A percentile compares a stretch with the other conserved stretches of the same genome.
phyloP scores from a whole-genome alignment of 352 stramenopile species.

The Plasmopara viticola region DNA sequence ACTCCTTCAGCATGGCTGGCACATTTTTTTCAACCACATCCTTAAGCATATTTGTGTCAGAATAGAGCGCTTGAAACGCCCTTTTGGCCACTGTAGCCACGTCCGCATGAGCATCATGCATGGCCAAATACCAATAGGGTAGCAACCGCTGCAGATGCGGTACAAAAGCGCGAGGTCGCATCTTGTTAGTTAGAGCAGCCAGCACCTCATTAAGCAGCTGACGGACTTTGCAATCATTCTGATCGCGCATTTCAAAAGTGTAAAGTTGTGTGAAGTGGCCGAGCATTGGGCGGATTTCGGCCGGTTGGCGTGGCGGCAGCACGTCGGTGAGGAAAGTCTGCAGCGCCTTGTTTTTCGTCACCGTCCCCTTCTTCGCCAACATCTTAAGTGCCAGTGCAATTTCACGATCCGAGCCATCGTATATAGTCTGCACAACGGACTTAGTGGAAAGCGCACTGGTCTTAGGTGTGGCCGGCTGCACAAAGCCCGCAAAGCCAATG shows the following conservation, averaged over 20 bases:
- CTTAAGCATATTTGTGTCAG: constrained; percentile 24
- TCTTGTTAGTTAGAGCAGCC: constrained; percentile 43
- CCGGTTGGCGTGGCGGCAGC: constrained; percentile 47
- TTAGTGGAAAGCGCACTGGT: constrained; percentile 10
- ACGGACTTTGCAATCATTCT: constrained; percentile 79
- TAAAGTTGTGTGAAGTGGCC: constrained; percentile 77
- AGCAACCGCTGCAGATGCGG: constrained; percentile 63
- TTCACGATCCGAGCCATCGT: constrained; percentile 73
- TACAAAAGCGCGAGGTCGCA: constrained; percentile 63
- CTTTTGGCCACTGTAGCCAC: constrained; percentile 39
- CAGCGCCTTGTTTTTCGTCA: constrained; percentile 81
- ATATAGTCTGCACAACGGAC: constrained; percentile 43
- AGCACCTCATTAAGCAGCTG: constrained; percentile 74
- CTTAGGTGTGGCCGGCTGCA: constrained; percentile 17
- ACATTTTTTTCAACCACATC: constrained; percentile 39
- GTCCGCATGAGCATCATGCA: constrained; percentile 68
- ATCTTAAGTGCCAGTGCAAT: constrained; percentile 79
- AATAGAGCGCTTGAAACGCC: constrained; percentile 51
- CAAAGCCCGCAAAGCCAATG: constrained; percentile 73
- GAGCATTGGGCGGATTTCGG: constrained; percentile 61
- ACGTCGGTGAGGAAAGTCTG: constrained; percentile 52
- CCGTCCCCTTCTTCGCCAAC: constrained; percentile 72
- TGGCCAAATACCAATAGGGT: constrained; percentile 74
- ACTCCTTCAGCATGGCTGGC: constrained; percentile 49
- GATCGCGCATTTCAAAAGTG: constrained; percentile 71